A percentile compares a stretch with the other conserved stretches of the same genome.
Evolutionary conservation across 192 early-diverging fungal genomes (phyloP).

Genomic region (Entomortierella chlamydospora): DNA sequence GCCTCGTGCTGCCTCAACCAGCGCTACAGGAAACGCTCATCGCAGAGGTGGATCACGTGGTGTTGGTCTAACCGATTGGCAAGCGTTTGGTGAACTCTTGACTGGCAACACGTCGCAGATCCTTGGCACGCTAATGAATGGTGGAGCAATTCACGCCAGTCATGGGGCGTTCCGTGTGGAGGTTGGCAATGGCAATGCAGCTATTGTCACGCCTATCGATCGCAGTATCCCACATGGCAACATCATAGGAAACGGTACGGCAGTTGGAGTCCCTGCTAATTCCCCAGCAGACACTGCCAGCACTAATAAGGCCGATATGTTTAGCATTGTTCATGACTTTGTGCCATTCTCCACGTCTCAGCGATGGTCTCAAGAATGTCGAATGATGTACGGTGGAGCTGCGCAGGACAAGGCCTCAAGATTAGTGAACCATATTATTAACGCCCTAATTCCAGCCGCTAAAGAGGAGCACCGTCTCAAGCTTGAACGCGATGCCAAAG

Average conservation of each 20-base stretch:
- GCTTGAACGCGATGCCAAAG: constrained; percentile 66
- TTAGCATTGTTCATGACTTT: constrained; percentile 76
- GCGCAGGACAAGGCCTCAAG: constrained; percentile 70
- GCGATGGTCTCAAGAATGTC: constrained; percentile 90
- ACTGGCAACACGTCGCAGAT: constrained; percentile 47
- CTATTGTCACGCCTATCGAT: constrained; percentile 16
- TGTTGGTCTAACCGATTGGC: constrained; percentile 62
- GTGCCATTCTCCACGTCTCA: constrained; percentile 76
- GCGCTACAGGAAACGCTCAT: constrained; percentile 8
- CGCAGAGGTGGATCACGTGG: constrained; percentile 47
- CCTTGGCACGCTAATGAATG: constrained; percentile 43
- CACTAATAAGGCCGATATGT: constrained; percentile 42
- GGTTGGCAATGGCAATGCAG: constrained; percentile 30
- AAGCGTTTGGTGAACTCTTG: constrained; percentile 74
- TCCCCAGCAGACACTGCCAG: constrained; percentile 32
- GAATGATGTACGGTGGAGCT: constrained; percentile 78
- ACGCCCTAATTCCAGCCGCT: constrained; percentile 81
- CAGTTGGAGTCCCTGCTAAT: constrained; percentile 43
- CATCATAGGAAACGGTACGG: constrained; percentile 56
- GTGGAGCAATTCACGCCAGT: constrained; percentile 35
- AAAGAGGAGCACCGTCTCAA: constrained; percentile 72
- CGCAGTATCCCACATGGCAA: not conserved
- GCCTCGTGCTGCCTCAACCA: constrained; percentile 32
- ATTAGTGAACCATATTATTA: constrained; percentile 72
- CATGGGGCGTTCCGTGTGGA: constrained; percentile 51